A percentile compares a stretch with the other conserved stretches of the same genome.
Evolutionary conservation across 2,329 filamentous ascomycete species (phyloP).

Genomic region (Lasiodiplodia sp.): DNA sequence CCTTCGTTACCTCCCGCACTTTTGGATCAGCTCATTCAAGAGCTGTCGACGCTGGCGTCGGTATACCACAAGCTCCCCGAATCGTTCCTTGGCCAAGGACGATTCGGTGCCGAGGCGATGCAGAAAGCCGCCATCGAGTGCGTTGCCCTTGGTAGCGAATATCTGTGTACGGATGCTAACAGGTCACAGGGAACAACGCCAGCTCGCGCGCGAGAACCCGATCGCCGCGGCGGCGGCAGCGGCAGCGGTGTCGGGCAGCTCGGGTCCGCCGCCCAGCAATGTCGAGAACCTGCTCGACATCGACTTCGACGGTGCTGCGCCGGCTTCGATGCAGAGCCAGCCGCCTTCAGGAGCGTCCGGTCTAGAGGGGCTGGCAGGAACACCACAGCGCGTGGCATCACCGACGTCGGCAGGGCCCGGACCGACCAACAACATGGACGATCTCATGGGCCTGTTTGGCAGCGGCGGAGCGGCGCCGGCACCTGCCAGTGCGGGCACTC

Average conservation of each 20-base stretch:
- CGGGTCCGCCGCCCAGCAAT: conserved; percentile 71
- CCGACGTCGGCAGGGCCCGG: conserved; percentile 59
- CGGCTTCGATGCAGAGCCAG: conserved; percentile 80
- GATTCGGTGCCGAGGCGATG: conserved; percentile 91
- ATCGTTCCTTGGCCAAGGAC: conserved; percentile 95
- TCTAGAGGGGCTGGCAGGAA: conserved; percentile 65
- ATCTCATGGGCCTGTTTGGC: conserved; percentile 77
- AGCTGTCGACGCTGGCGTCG: conserved; percentile 92
- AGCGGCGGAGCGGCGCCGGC: conserved; percentile 50
- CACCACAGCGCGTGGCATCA: conserved; percentile 73
- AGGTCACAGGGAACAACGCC: conserved; percentile 73
- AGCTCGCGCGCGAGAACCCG: conserved; percentile 92
- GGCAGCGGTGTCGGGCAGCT: conserved; percentile 65
- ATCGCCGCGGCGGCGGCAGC: conserved; percentile 84
- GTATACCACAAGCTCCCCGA: conserved; percentile 98
- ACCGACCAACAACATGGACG: conserved; percentile 72
- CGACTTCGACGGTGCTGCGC: conserved; percentile 91
- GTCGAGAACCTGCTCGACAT: conserved; percentile 96
- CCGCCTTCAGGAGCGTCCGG: conserved; percentile 58
- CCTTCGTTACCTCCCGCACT: conserved; percentile 82
- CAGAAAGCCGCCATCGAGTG: conserved; percentile 90
- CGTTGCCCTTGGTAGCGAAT: conserved; percentile 35
- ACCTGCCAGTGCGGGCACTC: conserved; percentile 38
- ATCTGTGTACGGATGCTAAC: conserved; percentile 30
- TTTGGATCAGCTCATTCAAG: conserved; percentile 86